Evolutionary conservation across 805 yeast genomes (phyloP).

Genomic region (Wickerhamomyces canadensis): DNA sequence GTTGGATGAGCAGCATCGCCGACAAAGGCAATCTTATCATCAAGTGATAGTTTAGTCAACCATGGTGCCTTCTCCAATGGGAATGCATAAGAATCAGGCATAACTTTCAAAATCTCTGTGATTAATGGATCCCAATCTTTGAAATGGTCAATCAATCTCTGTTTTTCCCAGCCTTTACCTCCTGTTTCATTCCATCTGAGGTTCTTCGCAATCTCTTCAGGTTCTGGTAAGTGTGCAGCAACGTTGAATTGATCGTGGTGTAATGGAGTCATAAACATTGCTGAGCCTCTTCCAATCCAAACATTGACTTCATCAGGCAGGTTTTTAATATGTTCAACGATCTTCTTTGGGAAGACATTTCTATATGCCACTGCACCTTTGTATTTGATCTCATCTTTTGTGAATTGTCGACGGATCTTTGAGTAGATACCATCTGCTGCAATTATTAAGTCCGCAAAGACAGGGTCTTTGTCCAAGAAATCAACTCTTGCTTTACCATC

Average conservation of each 20-base stretch:
- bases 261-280: constrained; percentile 11
- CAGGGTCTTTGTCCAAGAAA: constrained; percentile 5
- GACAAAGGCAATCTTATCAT: constrained; percentile 10
- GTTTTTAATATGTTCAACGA: constrained; percentile 5
- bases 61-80: constrained; percentile 14
- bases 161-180: constrained; percentile 9
- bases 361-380: constrained; percentile 14
- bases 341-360: constrained; percentile 10
- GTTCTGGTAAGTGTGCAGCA: constrained; percentile 11
- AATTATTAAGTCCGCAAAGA: constrained; percentile 7
- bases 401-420: constrained; percentile 12
- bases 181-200: constrained; percentile 11
- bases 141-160: constrained; percentile 9
- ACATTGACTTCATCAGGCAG: constrained; percentile 11
- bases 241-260: constrained; percentile 11
- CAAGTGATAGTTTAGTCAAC: constrained; percentile 5
- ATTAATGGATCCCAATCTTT: constrained; percentile 16
- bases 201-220: constrained; percentile 5
- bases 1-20: constrained; percentile 17
- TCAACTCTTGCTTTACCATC: constrained; percentile 4
- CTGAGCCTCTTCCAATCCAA: constrained; percentile 8
- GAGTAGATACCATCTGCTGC: constrained; percentile 16
- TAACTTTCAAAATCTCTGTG: constrained; percentile 5
- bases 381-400: constrained; percentile 8
- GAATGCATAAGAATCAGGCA: constrained; percentile 13